Percentiles rank a stretch among this genome's conserved stretches.
These are phyloP conservation scores for Trebouxia gelatinosa DNA, from an alignment of 163 green algal species.

Conservation along the genomic window DNA sequence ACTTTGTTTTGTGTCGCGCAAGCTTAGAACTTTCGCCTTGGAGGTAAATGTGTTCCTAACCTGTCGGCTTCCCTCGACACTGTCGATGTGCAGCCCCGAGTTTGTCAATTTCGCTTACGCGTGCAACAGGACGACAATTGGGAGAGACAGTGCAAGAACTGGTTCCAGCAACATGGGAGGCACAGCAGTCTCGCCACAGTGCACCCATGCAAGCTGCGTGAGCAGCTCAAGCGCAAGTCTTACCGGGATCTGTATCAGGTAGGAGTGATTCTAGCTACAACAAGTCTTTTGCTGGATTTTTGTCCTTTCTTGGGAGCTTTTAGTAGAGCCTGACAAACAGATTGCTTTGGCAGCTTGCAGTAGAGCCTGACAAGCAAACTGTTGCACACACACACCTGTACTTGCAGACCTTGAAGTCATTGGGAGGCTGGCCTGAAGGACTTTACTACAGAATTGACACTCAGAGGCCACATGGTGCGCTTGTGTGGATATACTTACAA, in stretches of 20 bases:
- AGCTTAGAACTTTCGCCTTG: background rate
- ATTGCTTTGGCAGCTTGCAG: too few species aligned
- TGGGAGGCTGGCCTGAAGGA: constrained; percentile 13
- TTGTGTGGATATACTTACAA: background rate
- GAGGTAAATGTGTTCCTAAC: background rate
- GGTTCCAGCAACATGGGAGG: background rate
- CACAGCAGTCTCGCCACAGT: background rate
- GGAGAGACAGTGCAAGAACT: background rate
- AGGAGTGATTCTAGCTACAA: background rate
- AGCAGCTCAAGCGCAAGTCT: background rate
- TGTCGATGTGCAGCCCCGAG: background rate
- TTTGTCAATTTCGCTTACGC: background rate
- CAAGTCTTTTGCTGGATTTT: background rate
- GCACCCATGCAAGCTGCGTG: background rate
- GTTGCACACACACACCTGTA: background rate
- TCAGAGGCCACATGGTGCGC: background rate
- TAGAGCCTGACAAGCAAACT: background rate
- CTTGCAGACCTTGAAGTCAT: background rate
- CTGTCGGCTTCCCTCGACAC: background rate
- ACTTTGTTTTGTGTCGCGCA: background rate
- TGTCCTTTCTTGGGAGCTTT: too few species aligned
- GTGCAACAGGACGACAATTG: background rate
- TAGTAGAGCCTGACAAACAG: background rate
- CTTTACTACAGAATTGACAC: background rate
- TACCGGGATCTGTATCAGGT: constrained; percentile 1